A percentile compares a stretch with the other conserved stretches of the same genome.
Conservation (phyloP, 192 early-diverging fungal species). For the Rhizophlyctis rosea region DNA sequence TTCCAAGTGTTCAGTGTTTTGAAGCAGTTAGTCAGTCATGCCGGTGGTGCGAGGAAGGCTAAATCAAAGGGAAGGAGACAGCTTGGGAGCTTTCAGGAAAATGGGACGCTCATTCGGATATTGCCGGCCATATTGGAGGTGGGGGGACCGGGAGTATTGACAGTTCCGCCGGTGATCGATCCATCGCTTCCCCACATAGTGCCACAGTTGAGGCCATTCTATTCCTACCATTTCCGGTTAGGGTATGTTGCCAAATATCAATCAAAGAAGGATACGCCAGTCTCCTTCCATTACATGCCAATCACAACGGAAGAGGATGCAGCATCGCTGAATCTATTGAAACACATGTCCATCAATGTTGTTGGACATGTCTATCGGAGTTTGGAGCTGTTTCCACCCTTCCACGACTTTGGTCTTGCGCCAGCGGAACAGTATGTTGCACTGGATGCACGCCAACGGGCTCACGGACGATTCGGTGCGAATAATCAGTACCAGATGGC, state of each 20-base stretch:
- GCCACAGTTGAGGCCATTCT: slow-evolving; percentile 51
- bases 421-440: slow-evolving; percentile 40
- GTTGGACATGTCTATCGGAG: slow-evolving; percentile 44
- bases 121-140: slow-evolving; percentile 1
- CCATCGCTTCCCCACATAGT: slow-evolving; percentile 23
- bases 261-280: slow-evolving; percentile 38
- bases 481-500: too few species aligned
- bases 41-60: slow-evolving; percentile 14
- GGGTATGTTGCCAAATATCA: slow-evolving; percentile 50
- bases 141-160: too few species aligned
- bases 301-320: slow-evolving; percentile 47
- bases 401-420: slow-evolving; percentile 51
- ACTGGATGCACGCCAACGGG: slow-evolving; percentile 21
- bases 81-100: slow-evolving; percentile 24
- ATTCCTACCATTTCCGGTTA: slow-evolving; percentile 53
- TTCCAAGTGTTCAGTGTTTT: slow-evolving; percentile 44
- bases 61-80: slow-evolving; percentile 21
- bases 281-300: slow-evolving; percentile 51
- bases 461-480: too few species aligned
- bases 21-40: slow-evolving; percentile 27
- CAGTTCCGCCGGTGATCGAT: too few species aligned
- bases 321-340: slow-evolving; percentile 14
- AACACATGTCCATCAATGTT: slow-evolving; percentile 37
- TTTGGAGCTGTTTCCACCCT: slow-evolving; percentile 51
- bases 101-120: slow-evolving; percentile 29